Evolutionary conservation across 495 filamentous ascomycete genomes (phyloP).

Genomic region (Haplographium delicatum): DNA sequence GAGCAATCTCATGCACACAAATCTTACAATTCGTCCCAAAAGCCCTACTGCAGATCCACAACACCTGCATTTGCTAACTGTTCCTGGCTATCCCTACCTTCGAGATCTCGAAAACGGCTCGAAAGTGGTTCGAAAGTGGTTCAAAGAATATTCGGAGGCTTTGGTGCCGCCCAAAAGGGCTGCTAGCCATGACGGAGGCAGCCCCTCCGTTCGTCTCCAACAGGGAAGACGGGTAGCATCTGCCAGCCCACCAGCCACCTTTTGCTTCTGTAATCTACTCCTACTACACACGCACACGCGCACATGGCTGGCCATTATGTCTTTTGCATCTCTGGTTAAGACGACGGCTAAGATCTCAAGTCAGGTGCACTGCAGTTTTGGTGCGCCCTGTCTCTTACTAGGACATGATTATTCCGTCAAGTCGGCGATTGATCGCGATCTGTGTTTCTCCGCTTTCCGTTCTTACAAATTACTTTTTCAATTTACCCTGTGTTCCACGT

Average conservation of each 20-base stretch:
- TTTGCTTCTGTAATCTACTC: too few relatives aligned
- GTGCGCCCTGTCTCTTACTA: not conserved
- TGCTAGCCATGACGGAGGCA: not conserved
- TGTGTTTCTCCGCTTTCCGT: not conserved
- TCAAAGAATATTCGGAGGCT: not conserved
- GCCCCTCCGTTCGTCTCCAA: conserved; percentile 1
- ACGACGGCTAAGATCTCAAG: not conserved
- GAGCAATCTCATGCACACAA: too few relatives aligned
- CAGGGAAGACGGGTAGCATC: not conserved
- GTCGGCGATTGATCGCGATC: not conserved
- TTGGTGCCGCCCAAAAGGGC: not conserved
- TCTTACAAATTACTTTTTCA: not conserved
- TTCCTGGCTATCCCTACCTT: not conserved
- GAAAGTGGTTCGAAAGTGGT: not conserved
- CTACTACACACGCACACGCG: too few relatives aligned
- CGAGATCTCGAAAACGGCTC: not conserved
- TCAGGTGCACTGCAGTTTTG: not conserved
- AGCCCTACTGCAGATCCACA: too few relatives aligned
- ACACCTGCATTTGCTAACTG: not conserved
- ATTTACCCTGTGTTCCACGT: not conserved
- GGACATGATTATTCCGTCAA: not conserved
- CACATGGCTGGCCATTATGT: not conserved
- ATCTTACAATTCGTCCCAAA: too few relatives aligned
- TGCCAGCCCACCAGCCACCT: not conserved
- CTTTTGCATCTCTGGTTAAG: not conserved